These are phyloP conservation scores for Quercus lobata DNA, from an alignment of 331 rosid species.

Conservation along the genomic window DNA sequence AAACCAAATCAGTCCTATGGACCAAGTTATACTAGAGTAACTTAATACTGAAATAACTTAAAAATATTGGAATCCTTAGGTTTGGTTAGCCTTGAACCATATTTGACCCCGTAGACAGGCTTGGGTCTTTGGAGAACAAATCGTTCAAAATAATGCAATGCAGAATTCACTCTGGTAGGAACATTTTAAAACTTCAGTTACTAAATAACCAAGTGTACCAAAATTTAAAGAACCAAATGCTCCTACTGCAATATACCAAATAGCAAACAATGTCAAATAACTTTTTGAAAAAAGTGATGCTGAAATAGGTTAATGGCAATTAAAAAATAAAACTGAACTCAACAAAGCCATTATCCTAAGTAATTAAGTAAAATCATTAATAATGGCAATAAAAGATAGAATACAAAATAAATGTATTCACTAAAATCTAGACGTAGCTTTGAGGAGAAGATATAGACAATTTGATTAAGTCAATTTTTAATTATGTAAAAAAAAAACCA, in stretches of 20 bases:
- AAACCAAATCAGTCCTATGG: conserved; percentile 11
- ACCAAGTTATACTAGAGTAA: conserved; percentile 12
- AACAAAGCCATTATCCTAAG: neutral
- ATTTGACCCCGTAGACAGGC: neutral
- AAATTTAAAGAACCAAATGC: neutral
- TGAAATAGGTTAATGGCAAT: neutral
- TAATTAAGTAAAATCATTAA: neutral
- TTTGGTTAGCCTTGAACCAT: neutral
- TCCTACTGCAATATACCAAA: neutral
- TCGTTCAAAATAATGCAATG: neutral
- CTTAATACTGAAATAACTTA: neutral
- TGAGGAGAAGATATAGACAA: neutral
- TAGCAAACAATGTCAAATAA: neutral
- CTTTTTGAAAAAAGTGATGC: neutral
- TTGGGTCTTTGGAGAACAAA: too few species aligned
- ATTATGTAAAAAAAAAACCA: neutral
- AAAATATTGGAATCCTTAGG: neutral
- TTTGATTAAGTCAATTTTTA: neutral
- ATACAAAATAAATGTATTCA: neutral
- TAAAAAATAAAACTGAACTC: neutral
- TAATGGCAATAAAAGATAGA: neutral
- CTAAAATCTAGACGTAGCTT: neutral
- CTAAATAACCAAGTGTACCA: neutral
- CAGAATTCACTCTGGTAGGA: neutral
- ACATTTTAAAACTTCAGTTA: neutral